phyloP scores from a whole-genome alignment of 768 basidiomycete genomes.

The Rhizopogon salebrosus region DNA sequence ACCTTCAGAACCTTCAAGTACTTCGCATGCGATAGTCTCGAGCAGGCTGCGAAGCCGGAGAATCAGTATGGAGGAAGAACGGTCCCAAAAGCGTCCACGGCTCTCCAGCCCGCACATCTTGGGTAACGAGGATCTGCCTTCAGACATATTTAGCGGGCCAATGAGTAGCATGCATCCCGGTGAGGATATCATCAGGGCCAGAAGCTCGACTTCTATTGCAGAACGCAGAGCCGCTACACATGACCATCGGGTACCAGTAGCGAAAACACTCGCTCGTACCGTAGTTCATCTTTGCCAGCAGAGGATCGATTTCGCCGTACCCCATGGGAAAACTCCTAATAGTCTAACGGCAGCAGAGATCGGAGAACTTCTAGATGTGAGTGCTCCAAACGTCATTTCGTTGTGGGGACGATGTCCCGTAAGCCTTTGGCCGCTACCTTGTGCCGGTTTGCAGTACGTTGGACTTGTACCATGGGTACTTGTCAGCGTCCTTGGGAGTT shows the following conservation, averaged over 20 bases:
- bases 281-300: conserved; percentile 20
- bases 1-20: not conserved
- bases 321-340: conserved; percentile 5
- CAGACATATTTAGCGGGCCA: conserved; percentile 11
- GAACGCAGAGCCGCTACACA: not conserved
- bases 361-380: conserved; percentile 28
- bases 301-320: conserved; percentile 11
- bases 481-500: not conserved
- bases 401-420: not conserved
- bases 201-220: not conserved
- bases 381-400: conserved; percentile 8
- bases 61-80: conserved; percentile 20
- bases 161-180: not conserved
- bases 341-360: conserved; percentile 26
- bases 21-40: conserved; percentile 4
- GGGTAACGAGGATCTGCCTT: conserved; percentile 2
- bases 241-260: conserved; percentile 9
- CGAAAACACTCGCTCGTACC: conserved; percentile 13
- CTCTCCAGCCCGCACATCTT: conserved; percentile 10
- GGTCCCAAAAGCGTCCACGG: conserved; percentile 24
- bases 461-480: not conserved
- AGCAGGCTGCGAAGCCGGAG: conserved; percentile 8
- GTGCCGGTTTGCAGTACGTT: not conserved
- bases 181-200: not conserved
- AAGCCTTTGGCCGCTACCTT: not conserved